Evolutionary conservation across 345 rosid species (phyloP), one percentile per base, ranked within the genome.

Genomic region (Erysimum cheiranthoides): DNA sequence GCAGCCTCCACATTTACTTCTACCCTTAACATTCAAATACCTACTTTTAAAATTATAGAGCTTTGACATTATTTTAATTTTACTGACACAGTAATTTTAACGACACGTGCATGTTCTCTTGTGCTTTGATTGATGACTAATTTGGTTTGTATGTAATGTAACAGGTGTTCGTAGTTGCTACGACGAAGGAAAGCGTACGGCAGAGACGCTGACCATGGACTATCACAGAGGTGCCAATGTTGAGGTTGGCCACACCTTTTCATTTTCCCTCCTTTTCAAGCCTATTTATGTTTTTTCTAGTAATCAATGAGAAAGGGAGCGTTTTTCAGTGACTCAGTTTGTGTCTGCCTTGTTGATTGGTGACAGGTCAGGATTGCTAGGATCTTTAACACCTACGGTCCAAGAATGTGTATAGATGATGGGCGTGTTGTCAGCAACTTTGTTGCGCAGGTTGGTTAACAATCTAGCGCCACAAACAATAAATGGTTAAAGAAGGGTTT

Each of bases 351-450:
- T 58, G 47, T 61, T 46, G 43, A 57, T 58, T 63, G 61, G 39
- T 58, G 8, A 30, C 73, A 91, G 97, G 93, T 83, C 67, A 83
- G 95, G 60, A 92, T 89, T 62, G 97, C 97, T 76, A 71, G 95
- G 77, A 92, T 92, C 69, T 92, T 92, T 21, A 92, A 89, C 83
- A 92, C 95, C 1, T 92, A 92, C 17, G 93, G 93, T 40, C 93
- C 97, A 9, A 91, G 95, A 12, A 91, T 91, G 97, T 91, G 93
- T 82, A 81, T 91, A 27, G 97, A 91, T 14, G 97, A 91, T 70
- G 97, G 95, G 11, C 95, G 97, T 10, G 95, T 91, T 18, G 97
- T 89, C 30, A 91, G 97, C 85, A 91, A 91, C 73, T 91, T 91
- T 39, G 95, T 91, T 5, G 95, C 97, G 6, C 93, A 91, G 85